Percentiles rank a stretch among this genome's conserved stretches.
Conservation (phyloP, 2,329 filamentous ascomycete genomes). For the Aureobasidium mangrovei region DNA sequence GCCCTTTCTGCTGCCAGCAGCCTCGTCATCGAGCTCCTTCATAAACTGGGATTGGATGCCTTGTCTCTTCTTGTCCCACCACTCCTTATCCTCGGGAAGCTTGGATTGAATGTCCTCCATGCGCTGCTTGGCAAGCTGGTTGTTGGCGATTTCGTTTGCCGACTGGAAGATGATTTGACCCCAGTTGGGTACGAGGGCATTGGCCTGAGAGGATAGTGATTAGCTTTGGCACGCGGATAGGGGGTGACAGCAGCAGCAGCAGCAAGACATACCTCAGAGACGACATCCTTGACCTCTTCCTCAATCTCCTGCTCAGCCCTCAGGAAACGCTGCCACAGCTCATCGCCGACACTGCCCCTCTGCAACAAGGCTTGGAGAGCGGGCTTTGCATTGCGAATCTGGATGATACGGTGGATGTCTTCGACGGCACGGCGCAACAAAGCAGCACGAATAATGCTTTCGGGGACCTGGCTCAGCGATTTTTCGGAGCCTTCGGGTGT, state of each 20-base stretch:
- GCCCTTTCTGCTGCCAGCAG: conserved; percentile 16
- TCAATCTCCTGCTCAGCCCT: conserved; percentile 97
- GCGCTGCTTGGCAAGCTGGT: conserved; percentile 64
- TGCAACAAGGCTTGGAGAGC: conserved; percentile 76
- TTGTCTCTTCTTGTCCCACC: conserved; percentile 81
- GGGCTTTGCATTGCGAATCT: conserved; percentile 80
- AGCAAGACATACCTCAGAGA: conserved; percentile 61
- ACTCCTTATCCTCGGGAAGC: conserved; percentile 66
- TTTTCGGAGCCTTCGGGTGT: conserved; percentile 56
- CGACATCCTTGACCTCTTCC: conserved; percentile 87
- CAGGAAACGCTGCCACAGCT: conserved; percentile 86
- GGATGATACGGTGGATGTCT: conserved; percentile 84
- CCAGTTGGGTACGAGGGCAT: conserved; percentile 81
- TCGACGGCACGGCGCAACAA: conserved; percentile 82
- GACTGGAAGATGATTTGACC: conserved; percentile 94
- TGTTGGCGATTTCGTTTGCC: conserved; percentile 90
- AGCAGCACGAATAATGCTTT: conserved; percentile 78
- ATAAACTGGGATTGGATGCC: conserved; percentile 69
- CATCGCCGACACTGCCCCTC: conserved; percentile 87
- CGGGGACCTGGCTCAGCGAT: conserved; percentile 57
- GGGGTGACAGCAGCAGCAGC: background rate
- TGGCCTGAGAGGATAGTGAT: conserved; percentile 54
- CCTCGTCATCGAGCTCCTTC: conserved; percentile 67
- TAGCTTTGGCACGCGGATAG: conserved; percentile 13
- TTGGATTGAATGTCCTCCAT: conserved; percentile 67